Conservation (phyloP, 805 yeast genomes). For the Pichia gijzeniarum region DNA sequence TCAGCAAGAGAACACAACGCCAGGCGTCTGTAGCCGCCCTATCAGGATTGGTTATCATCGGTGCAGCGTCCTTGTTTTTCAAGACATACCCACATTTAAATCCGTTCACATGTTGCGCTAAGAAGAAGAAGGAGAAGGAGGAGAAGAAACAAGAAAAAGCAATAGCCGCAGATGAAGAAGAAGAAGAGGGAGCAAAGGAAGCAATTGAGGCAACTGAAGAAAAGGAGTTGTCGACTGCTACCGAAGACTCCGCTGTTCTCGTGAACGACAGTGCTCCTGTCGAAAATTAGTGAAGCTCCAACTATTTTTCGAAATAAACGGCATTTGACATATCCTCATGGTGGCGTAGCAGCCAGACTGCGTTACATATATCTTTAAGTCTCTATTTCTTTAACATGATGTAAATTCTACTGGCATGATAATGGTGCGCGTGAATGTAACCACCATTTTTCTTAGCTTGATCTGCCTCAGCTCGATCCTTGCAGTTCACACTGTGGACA, state of each 20-base stretch:
- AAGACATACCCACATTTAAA: slow-evolving; percentile 46
- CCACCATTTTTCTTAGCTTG: too few species aligned
- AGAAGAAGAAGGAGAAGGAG: slow-evolving; percentile 3
- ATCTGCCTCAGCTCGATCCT: too few species aligned
- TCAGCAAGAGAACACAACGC: slow-evolving; percentile 19
- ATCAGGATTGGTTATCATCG: slow-evolving; percentile 37
- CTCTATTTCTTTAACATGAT: too few species aligned
- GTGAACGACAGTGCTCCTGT: neutral
- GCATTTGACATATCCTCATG: too few species aligned
- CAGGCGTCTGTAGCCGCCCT: slow-evolving; percentile 34
- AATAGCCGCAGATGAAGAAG: slow-evolving; percentile 21
- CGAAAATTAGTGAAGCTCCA: neutral
- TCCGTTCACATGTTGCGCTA: slow-evolving; percentile 11
- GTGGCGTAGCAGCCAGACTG: too few species aligned
- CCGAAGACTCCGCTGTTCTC: slow-evolving; percentile 14
- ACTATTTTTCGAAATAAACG: neutral
- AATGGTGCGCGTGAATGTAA: too few species aligned
- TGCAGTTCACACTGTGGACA: too few species aligned
- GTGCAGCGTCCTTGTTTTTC: slow-evolving; percentile 37
- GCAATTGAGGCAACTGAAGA: slow-evolving; percentile 12
- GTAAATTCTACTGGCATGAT: too few species aligned
- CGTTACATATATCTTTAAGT: too few species aligned
- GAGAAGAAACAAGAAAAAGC: slow-evolving; percentile 15
- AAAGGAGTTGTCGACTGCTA: slow-evolving; percentile 9
- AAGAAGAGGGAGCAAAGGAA: neutral